phyloP scores from a whole-genome alignment of 306 rosid species.

The Rubus idaeus region DNA sequence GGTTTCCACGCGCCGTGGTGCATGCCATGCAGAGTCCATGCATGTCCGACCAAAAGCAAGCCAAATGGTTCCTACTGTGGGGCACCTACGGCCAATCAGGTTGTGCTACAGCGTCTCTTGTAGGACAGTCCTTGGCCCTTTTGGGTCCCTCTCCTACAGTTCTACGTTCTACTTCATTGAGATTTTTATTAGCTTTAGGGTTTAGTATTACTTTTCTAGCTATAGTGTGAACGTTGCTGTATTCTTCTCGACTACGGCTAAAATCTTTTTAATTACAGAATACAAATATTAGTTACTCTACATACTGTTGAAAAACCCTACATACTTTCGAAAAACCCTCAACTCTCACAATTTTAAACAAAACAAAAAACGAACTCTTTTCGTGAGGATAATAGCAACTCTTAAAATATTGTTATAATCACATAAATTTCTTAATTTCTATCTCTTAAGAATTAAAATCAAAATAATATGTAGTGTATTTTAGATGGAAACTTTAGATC shows the following conservation, averaged over 20 bases:
- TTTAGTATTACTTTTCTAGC: neutral
- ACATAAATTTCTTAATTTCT: no score
- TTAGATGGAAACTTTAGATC: no score
- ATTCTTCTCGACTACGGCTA: constrained; percentile 22
- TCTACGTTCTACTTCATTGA: neutral
- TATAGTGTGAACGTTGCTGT: constrained; percentile 31
- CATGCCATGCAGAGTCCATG: constrained; percentile 11
- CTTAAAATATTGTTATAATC: no score
- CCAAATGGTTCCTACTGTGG: constrained; percentile 24
- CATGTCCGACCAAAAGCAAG: constrained; percentile 40
- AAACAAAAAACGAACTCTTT: no score
- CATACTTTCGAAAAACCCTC: no score
- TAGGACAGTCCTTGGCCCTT: constrained; percentile 2
- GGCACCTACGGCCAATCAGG: constrained; percentile 19
- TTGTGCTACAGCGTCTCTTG: constrained; percentile 18
- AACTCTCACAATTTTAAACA: no score
- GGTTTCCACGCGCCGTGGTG: constrained; percentile 19
- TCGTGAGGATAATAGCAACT: no score
- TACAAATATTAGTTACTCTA: neutral
- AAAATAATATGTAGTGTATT: no score
- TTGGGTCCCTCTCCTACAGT: neutral
- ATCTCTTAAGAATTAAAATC: no score
- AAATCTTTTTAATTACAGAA: neutral
- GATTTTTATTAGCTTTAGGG: neutral
- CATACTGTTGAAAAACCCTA: no score